Base-by-base conservation (phyloP, 208 protist species). In the Acanthamoeba royreba region DNA sequence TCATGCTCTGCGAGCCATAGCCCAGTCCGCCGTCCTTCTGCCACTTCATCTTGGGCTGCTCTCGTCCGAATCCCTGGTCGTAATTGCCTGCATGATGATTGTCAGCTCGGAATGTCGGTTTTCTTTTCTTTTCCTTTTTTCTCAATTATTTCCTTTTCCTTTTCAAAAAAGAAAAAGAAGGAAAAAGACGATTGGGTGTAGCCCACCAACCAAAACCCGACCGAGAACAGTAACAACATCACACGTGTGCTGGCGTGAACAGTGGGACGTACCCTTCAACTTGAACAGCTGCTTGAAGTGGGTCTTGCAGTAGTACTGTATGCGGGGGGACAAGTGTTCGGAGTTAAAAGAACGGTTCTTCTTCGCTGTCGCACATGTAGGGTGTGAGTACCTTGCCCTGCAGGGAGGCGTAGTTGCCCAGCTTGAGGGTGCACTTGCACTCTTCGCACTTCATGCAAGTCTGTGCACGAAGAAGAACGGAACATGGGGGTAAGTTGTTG, bases 401-500 rank as follows among this genome's bases (percentile, higher is more conserved):
- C 66, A 96, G 79, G 33, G 94, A 96, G 22, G 95, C 95, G 58
- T 96, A 96, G 85, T 81, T 96, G 42, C 95, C 95, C 31, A 94
- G 69, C 25, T 43, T 91, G 4, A 96, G 58, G 35, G 94, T 95
- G 58, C 93, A 85, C 61, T 96, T 96, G 43, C 95, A 96, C n/a
- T 96, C 81, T 17, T 58, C 55, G 42, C 95, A 96, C 72, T 93
- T 92, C 38, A 96, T 83, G 38, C 95, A 96, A 15, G 92, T 86
- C 77, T 83, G 38, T 9, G 4, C 9, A 31, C 42, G 33, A n/a
- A 85, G 35, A 53, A 0, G 38, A 53, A 19, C 35, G 22, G 13
- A n/a, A 35, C 74, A 52, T n/a, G n/a, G n/a, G n/a, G n/a, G n/a
- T n/a, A n/a, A n/a, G n/a, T n/a, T n/a, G n/a, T n/a, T n/a, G n/a